These are phyloP conservation scores for Pseudoperonospora humuli DNA, from an alignment of 352 stramenopile genomes.

Conservation along the genomic window DNA sequence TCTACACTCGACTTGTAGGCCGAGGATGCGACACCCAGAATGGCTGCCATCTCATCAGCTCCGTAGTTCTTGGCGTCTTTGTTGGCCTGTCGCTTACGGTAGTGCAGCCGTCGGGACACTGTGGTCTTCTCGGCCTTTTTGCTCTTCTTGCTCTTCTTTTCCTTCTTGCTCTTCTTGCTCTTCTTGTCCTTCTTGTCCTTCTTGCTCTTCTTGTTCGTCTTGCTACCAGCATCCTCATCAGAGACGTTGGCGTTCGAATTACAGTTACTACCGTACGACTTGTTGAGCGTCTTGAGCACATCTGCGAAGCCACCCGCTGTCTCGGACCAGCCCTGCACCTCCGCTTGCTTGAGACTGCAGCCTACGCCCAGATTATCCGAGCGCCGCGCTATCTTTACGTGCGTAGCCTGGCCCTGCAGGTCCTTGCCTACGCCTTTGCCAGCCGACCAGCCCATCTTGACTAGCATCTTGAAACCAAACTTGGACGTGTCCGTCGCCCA, in stretches of 20 bases:
- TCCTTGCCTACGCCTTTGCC: constrained; percentile 91
- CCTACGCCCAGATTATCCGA: constrained; percentile 88
- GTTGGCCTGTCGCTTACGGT: constrained; percentile 75
- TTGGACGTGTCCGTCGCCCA: constrained; percentile 87
- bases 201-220: constrained; percentile 21
- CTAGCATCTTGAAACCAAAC: constrained; percentile 92
- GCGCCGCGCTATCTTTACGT: constrained; percentile 84
- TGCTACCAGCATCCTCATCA: constrained; percentile 20
- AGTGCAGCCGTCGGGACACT: constrained; percentile 63
- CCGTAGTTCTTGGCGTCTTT: constrained; percentile 84
- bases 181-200: constrained; percentile 31
- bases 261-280: constrained; percentile 55
- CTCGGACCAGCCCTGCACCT: constrained; percentile 84
- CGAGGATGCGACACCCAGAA: constrained; percentile 67
- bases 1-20: constrained; percentile 15
- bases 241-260: constrained; percentile 23
- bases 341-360: constrained; percentile 81
- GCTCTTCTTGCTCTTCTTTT: constrained; percentile 57
- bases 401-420: constrained; percentile 80
- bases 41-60: constrained; percentile 77
- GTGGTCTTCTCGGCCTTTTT: constrained; percentile 28
- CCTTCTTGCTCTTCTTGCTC: constrained; percentile 60
- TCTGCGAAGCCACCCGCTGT: constrained; percentile 74
- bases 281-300: constrained; percentile 81
- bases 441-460: constrained; percentile 95